Conservation (phyloP, 257 asterid species). For the Ligustrum vulgare region DNA sequence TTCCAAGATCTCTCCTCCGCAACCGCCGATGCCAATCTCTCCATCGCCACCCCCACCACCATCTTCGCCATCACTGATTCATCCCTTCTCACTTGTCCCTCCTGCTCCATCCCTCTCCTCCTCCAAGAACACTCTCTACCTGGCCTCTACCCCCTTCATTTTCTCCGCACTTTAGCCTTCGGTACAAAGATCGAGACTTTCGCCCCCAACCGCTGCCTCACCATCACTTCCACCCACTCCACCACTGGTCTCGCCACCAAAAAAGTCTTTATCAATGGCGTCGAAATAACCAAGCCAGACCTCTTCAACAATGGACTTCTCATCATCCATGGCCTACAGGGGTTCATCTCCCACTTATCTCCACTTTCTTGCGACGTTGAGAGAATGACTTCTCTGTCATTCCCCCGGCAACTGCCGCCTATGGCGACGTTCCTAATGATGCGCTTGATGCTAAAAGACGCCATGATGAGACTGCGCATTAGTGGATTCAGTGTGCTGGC, state of each 20-base stretch:
- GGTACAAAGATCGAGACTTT: conserved; percentile 65
- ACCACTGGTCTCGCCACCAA: conserved; percentile 17
- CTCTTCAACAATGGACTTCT: conserved; percentile 64
- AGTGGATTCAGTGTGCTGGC: conserved; percentile 61
- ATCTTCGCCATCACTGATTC: conserved; percentile 70
- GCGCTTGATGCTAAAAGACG: conserved; percentile 58
- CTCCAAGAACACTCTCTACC: conserved; percentile 68
- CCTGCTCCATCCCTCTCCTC: conserved; percentile 64
- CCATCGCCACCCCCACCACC: conserved; percentile 55
- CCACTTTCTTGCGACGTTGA: conserved; percentile 66
- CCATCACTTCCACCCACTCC: conserved; percentile 52
- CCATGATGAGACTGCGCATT: conserved; percentile 54
- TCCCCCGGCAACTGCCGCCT: conserved; percentile 46
- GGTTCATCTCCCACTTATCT: conserved; percentile 66
- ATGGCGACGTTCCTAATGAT: conserved; percentile 31
- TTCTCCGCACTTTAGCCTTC: conserved; percentile 56
- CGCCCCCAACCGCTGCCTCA: conserved; percentile 66
- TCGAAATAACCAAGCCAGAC: conserved; percentile 55
- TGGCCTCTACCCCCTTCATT: conserved; percentile 65
- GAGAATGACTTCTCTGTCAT: conserved; percentile 48
- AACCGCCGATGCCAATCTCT: conserved; percentile 36
- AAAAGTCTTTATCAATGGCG: conserved; percentile 66
- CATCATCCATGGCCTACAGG: conserved; percentile 61
- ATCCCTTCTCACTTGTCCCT: conserved; percentile 69
- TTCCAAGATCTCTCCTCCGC: conserved; percentile 54